Percentiles rank a stretch among this genome's conserved stretches.
These are phyloP conservation scores for Diophrys sp. DNA, from an alignment of 73 alveolate species.

Conservation along the genomic window DNA sequence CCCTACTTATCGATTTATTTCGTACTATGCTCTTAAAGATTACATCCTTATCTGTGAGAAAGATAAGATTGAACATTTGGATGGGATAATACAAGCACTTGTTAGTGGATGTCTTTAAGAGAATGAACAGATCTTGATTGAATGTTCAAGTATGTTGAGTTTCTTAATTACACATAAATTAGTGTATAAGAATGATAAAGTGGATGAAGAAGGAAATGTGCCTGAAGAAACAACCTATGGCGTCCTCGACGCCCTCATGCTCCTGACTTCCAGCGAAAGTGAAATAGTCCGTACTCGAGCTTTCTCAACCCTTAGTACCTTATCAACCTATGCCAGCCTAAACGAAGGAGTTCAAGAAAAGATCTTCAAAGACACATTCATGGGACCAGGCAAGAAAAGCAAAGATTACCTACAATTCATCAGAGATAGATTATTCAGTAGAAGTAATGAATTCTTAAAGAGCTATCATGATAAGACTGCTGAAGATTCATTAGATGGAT, in stretches of 20 bases:
- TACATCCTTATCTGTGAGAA: constrained; percentile 55
- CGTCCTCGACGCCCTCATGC: constrained; percentile 60
- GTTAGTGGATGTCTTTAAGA: constrained; percentile 39
- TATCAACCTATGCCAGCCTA: constrained; percentile 51
- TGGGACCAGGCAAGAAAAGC: constrained; percentile 30
- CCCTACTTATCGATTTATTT: constrained; percentile 17
- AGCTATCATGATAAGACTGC: constrained; percentile 1
- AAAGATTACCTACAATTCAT: constrained; percentile 41
- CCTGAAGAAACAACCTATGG: constrained; percentile 14
- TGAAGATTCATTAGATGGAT: constrained; percentile 40
- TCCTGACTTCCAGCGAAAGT: constrained; percentile 39
- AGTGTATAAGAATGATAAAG: constrained; percentile 20
- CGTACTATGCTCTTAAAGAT: constrained; percentile 65
- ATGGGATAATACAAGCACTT: constrained; percentile 50
- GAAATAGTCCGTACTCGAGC: constrained; percentile 59
- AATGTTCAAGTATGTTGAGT: constrained; percentile 59
- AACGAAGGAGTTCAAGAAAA: constrained; percentile 30
- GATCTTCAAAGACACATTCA: constrained; percentile 32
- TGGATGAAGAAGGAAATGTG: constrained; percentile 7
- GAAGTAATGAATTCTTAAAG: constrained; percentile 5
- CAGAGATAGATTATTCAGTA: constrained; percentile 22
- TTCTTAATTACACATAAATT: constrained; percentile 60
- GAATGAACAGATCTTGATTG: constrained; percentile 37
- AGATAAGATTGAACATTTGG: constrained; percentile 19
- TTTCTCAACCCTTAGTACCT: constrained; percentile 50